phyloP scores from a whole-genome alignment of 202 grass and related monocot genomes.

The Cymbopogon flexuosus region DNA sequence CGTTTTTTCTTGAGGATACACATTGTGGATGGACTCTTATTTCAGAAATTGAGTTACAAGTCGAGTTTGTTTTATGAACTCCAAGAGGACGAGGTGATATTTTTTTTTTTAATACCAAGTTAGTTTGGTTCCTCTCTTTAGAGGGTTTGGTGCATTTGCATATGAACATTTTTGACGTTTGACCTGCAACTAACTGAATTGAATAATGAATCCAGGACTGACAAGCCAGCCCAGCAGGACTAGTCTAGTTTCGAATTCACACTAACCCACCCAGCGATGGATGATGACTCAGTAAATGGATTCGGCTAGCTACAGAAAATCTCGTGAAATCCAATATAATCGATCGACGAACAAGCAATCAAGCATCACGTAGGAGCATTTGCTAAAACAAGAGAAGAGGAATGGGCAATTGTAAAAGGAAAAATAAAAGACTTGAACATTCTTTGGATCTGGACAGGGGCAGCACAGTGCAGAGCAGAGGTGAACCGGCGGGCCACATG shows the following conservation, averaged over 20 bases:
- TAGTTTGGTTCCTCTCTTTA: too few species aligned
- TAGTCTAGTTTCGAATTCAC: background rate
- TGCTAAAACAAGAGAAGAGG: background rate
- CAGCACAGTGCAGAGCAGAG: background rate
- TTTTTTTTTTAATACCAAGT: too few species aligned
- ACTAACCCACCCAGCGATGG: background rate
- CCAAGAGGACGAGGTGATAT: too few species aligned
- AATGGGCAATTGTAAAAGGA: background rate
- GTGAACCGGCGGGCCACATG: background rate
- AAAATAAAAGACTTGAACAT: background rate
- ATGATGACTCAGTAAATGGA: too few species aligned
- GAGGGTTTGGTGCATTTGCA: background rate
- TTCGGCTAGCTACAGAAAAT: background rate
- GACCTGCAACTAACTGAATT: background rate
- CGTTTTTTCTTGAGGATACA: background rate
- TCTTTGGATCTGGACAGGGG: constrained; percentile 21
- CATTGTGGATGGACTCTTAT: too few species aligned
- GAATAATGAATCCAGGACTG: background rate
- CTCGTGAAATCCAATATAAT: too few species aligned
- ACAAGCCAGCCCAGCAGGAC: background rate
- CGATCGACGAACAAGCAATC: background rate
- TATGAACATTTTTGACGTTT: background rate
- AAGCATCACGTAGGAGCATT: background rate
- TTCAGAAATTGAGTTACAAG: too few species aligned
- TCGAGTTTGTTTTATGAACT: too few species aligned